A percentile compares a stretch with the other conserved stretches of the same genome.
These are phyloP conservation scores for Acer yangbiense DNA, from an alignment of 345 rosid species.

Conservation along the genomic window DNA sequence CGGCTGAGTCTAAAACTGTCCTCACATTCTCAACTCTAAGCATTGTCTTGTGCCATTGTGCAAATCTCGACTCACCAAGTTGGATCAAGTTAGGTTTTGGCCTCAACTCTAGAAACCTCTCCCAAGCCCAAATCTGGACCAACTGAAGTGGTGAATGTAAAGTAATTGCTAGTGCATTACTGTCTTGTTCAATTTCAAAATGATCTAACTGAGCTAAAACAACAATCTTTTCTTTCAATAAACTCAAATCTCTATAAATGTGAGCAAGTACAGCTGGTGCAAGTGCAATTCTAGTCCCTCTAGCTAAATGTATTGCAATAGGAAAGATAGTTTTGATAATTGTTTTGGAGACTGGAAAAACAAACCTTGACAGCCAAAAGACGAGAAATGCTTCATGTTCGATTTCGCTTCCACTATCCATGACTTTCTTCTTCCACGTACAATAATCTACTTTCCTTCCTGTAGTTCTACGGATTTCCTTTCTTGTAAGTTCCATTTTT, in stretches of 20 bases:
- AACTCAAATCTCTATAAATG: slow-evolving; percentile 40
- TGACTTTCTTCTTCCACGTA: slow-evolving; percentile 31
- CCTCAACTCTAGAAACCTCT: slow-evolving; percentile 36
- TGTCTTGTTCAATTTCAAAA: not conserved
- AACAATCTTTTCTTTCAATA: slow-evolving; percentile 23
- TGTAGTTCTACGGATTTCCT: not conserved
- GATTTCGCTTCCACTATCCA: slow-evolving; percentile 24
- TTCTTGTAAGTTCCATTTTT: slow-evolving; percentile 14
- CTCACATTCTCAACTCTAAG: slow-evolving; percentile 18
- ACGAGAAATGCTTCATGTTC: slow-evolving; percentile 56
- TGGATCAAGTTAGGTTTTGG: slow-evolving; percentile 31
- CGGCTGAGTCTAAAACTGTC: slow-evolving; percentile 27
- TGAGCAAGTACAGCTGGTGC: slow-evolving; percentile 48
- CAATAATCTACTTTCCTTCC: not conserved
- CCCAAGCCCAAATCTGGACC: slow-evolving; percentile 48
- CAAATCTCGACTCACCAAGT: slow-evolving; percentile 33
- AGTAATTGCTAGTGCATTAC: not conserved
- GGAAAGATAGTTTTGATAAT: slow-evolving; percentile 13
- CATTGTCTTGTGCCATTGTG: slow-evolving; percentile 36
- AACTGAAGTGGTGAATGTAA: slow-evolving; percentile 37
- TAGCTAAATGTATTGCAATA: slow-evolving; percentile 39
- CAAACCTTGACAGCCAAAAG: slow-evolving; percentile 40
- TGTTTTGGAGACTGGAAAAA: slow-evolving; percentile 4
- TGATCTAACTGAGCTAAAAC: not conserved
- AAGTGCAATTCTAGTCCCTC: slow-evolving; percentile 44